These are phyloP conservation scores for Microdochium nivale DNA, from an alignment of 2,329 filamentous ascomycete species.

Conservation along the genomic window DNA sequence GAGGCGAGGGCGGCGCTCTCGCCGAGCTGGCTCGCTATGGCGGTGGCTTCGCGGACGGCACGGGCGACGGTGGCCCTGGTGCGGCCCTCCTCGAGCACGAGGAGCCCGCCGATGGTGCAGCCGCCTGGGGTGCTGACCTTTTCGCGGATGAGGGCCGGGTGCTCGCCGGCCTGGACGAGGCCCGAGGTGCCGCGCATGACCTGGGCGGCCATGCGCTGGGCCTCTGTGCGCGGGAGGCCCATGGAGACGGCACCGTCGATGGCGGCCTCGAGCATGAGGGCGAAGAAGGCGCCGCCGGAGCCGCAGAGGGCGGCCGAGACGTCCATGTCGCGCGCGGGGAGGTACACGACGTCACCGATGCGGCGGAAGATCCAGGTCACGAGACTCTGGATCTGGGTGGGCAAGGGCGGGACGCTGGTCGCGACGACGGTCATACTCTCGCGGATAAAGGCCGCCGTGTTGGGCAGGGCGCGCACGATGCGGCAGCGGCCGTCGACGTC, in stretches of 20 bases:
- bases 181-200: constrained; percentile 67
- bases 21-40: constrained; percentile 59
- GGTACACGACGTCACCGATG: constrained; percentile 61
- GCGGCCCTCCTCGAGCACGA: constrained; percentile 65
- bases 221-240: constrained; percentile 65
- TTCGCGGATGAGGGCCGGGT: constrained; percentile 66
- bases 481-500: constrained; percentile 43
- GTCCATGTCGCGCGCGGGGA: constrained; percentile 63
- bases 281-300: constrained; percentile 68
- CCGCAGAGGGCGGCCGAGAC: constrained; percentile 66
- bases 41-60: constrained; percentile 62
- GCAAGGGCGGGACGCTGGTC: constrained; percentile 48
- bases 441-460: constrained; percentile 69
- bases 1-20: constrained; percentile 40
- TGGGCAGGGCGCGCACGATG: constrained; percentile 75
- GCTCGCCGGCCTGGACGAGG: constrained; percentile 61
- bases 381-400: constrained; percentile 41
- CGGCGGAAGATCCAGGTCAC: constrained; percentile 70
- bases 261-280: constrained; percentile 65
- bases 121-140: constrained; percentile 72
- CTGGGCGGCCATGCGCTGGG: constrained; percentile 70
- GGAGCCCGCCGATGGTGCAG: constrained; percentile 66
- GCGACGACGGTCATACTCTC: constrained; percentile 79
- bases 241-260: constrained; percentile 73
- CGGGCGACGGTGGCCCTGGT: constrained; percentile 59